phyloP scores from a whole-genome alignment of 257 asterid species.

The Lithospermum erythrorhizon region DNA sequence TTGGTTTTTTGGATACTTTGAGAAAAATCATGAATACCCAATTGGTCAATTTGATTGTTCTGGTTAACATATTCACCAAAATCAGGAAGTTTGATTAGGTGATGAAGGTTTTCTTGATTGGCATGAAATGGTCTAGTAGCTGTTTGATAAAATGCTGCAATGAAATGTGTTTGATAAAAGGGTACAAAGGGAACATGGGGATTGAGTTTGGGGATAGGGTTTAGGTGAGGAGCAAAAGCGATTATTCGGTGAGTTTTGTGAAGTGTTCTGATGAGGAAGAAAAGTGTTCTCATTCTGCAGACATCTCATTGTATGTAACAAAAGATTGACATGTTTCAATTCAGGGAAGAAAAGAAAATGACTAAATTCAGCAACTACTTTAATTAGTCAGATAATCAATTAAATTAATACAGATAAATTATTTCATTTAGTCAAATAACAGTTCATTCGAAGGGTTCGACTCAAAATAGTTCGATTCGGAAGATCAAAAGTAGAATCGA shows the following conservation, averaged over 20 bases:
- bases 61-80: slow-evolving; percentile 17
- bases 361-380: too few relatives aligned
- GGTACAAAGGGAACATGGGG: background rate
- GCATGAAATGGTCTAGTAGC: slow-evolving; percentile 1
- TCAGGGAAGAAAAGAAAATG: too few relatives aligned
- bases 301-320: slow-evolving; percentile 2
- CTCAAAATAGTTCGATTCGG: too few relatives aligned
- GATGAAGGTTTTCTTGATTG: slow-evolving; percentile 11
- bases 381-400: too few relatives aligned
- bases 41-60: slow-evolving; percentile 14
- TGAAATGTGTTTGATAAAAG: slow-evolving; percentile 4
- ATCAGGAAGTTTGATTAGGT: slow-evolving; percentile 27
- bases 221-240: slow-evolving; percentile 19
- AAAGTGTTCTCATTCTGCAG: slow-evolving; percentile 27
- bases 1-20: slow-evolving; percentile 36
- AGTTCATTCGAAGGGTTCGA: too few relatives aligned
- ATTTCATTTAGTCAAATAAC: too few relatives aligned
- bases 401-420: too few relatives aligned
- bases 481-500: too few relatives aligned
- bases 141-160: slow-evolving; percentile 63
- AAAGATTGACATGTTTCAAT: background rate
- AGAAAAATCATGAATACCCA: slow-evolving; percentile 26
- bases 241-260: slow-evolving; percentile 7
- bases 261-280: slow-evolving; percentile 27
- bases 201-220: slow-evolving; percentile 4